phyloP scores from a whole-genome alignment of 768 basidiomycete species.

The Collybia nuda region DNA sequence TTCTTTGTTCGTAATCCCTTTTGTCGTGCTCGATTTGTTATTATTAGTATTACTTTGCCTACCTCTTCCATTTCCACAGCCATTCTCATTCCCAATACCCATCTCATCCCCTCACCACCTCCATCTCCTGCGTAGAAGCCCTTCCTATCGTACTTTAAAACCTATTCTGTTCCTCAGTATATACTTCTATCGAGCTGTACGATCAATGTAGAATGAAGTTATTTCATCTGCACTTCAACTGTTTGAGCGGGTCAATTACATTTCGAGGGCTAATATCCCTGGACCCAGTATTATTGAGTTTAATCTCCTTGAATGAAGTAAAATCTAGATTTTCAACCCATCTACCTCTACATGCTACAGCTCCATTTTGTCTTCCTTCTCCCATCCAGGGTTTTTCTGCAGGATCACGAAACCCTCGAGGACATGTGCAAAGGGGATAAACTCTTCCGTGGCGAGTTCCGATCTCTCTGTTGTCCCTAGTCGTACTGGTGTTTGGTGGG shows the following conservation, averaged over 20 bases:
- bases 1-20: neutral
- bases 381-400: slow-evolving; percentile 90
- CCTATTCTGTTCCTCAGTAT: too few species aligned
- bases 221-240: neutral
- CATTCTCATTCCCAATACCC: neutral
- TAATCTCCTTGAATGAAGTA: too few species aligned
- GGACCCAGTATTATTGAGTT: too few species aligned
- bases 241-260: too few species aligned
- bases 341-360: slow-evolving; percentile 36
- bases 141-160: too few species aligned
- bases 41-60: slow-evolving; percentile 6
- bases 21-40: slow-evolving; percentile 17
- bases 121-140: too few species aligned
- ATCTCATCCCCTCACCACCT: neutral
- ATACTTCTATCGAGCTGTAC: slow-evolving; percentile 1
- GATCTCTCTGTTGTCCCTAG: slow-evolving; percentile 92
- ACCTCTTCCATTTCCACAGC: neutral
- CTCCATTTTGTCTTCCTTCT: slow-evolving; percentile 85
- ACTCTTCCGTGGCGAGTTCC: slow-evolving; percentile 97
- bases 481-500: slow-evolving; percentile 94
- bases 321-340: too few species aligned
- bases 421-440: slow-evolving; percentile 84
- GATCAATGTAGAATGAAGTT: neutral
- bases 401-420: slow-evolving; percentile 92
- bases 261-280: too few species aligned